phyloP scores from a whole-genome alignment of 257 asterid genomes.

The Cinchona pubescens region DNA sequence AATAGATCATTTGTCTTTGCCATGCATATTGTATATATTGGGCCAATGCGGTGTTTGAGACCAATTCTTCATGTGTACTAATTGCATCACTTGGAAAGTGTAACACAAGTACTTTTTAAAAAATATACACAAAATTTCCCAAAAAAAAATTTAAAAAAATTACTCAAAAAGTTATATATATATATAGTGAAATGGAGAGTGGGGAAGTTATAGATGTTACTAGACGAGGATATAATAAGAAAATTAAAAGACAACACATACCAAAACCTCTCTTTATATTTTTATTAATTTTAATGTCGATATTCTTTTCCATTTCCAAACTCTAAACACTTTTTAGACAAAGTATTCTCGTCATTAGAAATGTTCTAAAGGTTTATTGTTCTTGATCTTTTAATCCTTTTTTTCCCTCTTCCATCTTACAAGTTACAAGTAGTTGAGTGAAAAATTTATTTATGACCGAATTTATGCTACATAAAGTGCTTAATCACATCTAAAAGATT shows the following conservation, averaged over 20 bases:
- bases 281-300: too few species aligned
- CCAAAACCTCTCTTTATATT: background rate
- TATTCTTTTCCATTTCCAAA: background rate
- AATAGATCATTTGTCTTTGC: background rate
- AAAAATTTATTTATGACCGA: background rate
- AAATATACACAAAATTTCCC: too few species aligned
- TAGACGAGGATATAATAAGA: too few species aligned
- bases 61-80: background rate
- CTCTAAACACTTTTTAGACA: background rate
- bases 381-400: background rate
- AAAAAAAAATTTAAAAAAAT: too few species aligned
- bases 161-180: too few species aligned
- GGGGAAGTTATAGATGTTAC: too few species aligned
- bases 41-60: too few species aligned
- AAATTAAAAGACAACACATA: too few species aligned
- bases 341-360: background rate
- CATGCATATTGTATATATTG: background rate
- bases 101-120: too few species aligned
- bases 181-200: too few species aligned
- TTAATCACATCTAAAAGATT: background rate
- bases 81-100: too few species aligned
- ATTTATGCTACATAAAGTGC: background rate
- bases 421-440: background rate
- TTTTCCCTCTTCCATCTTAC: background rate
- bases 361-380: background rate